Evolutionary conservation across 179 eudicot species (phyloP).

Genomic region (Silene coronaria): DNA sequence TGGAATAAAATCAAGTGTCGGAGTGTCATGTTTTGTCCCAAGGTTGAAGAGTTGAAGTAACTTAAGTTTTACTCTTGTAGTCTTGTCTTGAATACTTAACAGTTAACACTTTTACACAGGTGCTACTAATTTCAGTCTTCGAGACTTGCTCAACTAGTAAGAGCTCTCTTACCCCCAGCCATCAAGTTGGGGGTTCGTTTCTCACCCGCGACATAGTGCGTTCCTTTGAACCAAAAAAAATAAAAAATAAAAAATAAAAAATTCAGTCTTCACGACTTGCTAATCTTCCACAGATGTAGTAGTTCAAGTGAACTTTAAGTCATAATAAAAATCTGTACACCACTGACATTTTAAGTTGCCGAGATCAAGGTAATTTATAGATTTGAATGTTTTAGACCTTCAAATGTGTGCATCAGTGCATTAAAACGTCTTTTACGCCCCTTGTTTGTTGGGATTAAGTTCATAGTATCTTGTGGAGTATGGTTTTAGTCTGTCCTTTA

Average conservation of each 20-base stretch:
- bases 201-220: too few species aligned
- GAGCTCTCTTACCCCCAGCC: too few species aligned
- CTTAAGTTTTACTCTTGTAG: too few species aligned
- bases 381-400: background rate
- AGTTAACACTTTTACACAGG: background rate
- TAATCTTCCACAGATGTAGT: too few species aligned
- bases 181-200: too few species aligned
- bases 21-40: background rate
- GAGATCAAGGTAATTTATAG: background rate
- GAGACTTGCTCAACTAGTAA: too few species aligned
- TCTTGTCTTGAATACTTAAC: background rate
- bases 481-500: constrained; percentile 5
- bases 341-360: background rate
- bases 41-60: too few species aligned
- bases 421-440: background rate
- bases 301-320: background rate
- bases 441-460: constrained; percentile 3
- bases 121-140: background rate
- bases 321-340: background rate
- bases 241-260: too few species aligned
- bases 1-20: background rate
- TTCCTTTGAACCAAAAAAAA: too few species aligned
- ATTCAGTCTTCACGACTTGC: background rate
- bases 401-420: background rate
- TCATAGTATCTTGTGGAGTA: background rate